Conservation (phyloP, 306 rosid genomes). For the Echinosophora koreensis region DNA sequence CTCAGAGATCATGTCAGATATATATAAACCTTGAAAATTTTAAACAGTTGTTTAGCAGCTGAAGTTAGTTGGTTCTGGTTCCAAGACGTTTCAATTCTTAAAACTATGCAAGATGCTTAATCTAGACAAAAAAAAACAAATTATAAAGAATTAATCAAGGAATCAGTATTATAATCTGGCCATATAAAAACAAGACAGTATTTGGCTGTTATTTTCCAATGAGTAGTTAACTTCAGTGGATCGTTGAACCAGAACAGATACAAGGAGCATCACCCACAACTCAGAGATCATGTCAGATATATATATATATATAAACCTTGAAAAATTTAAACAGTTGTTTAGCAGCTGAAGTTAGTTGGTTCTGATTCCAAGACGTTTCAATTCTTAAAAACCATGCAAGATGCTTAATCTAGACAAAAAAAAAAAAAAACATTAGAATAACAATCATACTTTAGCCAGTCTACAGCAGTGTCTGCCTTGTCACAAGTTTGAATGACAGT, state of each 20-base stretch:
- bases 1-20: not conserved
- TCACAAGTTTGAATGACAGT: constrained; percentile 66
- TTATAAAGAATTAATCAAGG: constrained; percentile 5
- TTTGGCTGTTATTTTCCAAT: constrained; percentile 17
- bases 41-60: constrained; percentile 2
- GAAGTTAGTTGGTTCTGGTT: constrained; percentile 2
- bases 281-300: not conserved
- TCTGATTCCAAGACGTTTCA: constrained; percentile 30
- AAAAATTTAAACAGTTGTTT: not conserved
- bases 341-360: not conserved
- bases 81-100: constrained; percentile 30
- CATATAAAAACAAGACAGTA: not conserved
- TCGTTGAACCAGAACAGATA: not conserved
- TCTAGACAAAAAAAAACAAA: no score
- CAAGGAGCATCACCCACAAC: not conserved
- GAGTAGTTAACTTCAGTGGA: not conserved
- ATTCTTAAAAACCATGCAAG: constrained; percentile 34
- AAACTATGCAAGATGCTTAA: constrained; percentile 31
- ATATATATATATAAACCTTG: not conserved
- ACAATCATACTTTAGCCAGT: constrained; percentile 86
- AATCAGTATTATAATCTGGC: not conserved
- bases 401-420: constrained; percentile 7
- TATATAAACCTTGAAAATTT: not conserved
- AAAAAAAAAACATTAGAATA: constrained; percentile 40
- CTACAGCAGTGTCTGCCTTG: constrained; percentile 60